Conservation (phyloP, 768 basidiomycete species). For the Chiua virens region DNA sequence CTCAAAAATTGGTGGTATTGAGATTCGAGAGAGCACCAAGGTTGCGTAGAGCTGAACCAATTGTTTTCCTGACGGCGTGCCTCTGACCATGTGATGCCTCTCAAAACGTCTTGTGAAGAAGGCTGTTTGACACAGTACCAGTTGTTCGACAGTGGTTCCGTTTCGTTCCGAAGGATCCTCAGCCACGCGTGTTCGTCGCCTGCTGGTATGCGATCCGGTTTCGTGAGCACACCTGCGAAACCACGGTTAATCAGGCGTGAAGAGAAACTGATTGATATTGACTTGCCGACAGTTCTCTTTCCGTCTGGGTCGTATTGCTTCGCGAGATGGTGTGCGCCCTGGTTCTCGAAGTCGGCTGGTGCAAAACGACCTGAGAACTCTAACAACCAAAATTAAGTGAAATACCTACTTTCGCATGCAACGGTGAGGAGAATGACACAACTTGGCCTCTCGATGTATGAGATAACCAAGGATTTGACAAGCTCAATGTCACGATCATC, state of each 20-base stretch:
- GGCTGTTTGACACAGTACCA: too few species aligned
- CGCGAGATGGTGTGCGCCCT: constrained; percentile 68
- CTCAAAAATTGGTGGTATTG: constrained; percentile 53
- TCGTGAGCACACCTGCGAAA: constrained; percentile 48
- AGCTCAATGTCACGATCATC: constrained; percentile 58
- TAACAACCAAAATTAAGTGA: neutral
- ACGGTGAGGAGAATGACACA: constrained; percentile 72
- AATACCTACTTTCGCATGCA: constrained; percentile 36
- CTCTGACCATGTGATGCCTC: constrained; percentile 48
- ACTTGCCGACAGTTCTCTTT: constrained; percentile 65
- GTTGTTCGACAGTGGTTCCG: constrained; percentile 27
- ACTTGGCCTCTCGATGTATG: constrained; percentile 64
- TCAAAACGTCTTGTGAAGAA: constrained; percentile 18
- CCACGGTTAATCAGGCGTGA: constrained; percentile 30
- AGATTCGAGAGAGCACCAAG: constrained; percentile 56
- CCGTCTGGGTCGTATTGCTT: constrained; percentile 61
- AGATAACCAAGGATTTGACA: constrained; percentile 54
- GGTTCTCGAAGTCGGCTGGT: constrained; percentile 79
- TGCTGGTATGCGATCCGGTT: constrained; percentile 56
- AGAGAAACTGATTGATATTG: constrained; percentile 44
- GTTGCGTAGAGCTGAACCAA: constrained; percentile 53
- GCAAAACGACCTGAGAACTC: constrained; percentile 35
- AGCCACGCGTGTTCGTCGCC: constrained; percentile 48
- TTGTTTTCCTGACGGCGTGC: constrained; percentile 57
- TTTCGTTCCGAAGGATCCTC: constrained; percentile 53